These are phyloP conservation scores for Periglandula ipomoeae DNA, from an alignment of 2,329 filamentous ascomycete species.

Conservation along the genomic window DNA sequence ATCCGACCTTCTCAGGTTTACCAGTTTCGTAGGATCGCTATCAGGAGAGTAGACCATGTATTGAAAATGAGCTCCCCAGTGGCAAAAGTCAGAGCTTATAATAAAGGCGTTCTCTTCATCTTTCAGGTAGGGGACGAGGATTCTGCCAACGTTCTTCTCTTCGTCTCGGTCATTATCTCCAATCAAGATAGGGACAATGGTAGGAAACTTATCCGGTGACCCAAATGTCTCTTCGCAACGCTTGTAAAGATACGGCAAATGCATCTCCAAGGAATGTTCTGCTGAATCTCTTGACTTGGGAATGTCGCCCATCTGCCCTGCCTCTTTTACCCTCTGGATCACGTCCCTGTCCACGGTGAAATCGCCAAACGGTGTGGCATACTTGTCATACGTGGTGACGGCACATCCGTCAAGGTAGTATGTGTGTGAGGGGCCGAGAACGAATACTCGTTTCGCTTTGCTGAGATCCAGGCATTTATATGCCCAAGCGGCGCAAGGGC, in stretches of 20 bases:
- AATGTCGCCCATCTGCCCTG: conserved; percentile 41
- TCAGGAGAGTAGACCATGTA: conserved; percentile 67
- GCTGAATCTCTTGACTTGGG: conserved; percentile 57
- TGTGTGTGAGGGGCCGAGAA: conserved; percentile 89
- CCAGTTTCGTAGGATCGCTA: conserved; percentile 30
- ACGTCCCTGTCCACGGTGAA: conserved; percentile 54
- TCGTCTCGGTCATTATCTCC: conserved; percentile 57
- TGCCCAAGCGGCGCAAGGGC: conserved; percentile 85
- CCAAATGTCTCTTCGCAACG: conserved; percentile 47
- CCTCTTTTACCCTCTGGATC: conserved; percentile 37
- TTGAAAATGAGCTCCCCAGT: conserved; percentile 77
- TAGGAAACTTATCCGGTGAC: conserved; percentile 50
- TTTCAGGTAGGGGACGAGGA: conserved; percentile 70
- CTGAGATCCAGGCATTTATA: conserved; percentile 83
- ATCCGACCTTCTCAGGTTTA: conserved; percentile 24
- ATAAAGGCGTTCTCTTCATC: conserved; percentile 75
- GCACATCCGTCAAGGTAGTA: conserved; percentile 71
- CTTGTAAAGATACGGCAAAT: conserved; percentile 87
- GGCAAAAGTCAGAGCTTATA: conserved; percentile 91
- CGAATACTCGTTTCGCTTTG: conserved; percentile 75
- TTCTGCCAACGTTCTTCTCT: conserved; percentile 58
- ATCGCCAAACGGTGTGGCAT: conserved; percentile 66
- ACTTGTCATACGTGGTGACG: conserved; percentile 61
- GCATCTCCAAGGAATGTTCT: conserved; percentile 96
- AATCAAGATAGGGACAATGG: conserved; percentile 76